Conservation (phyloP, 148 eudicot species). For the Chenopodium formosanum region DNA sequence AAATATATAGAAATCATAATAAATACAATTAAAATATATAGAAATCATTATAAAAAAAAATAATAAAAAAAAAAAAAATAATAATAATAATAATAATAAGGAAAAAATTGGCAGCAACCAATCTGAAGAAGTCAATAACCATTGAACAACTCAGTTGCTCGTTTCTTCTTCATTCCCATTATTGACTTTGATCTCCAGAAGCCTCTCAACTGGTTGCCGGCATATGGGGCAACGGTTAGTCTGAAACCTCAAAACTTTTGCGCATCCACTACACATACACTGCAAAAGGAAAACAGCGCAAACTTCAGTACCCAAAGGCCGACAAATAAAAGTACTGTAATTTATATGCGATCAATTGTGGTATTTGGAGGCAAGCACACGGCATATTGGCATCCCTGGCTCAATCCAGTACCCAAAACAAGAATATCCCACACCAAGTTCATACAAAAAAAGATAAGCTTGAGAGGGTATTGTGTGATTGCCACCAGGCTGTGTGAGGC, state of each 20-base stretch:
- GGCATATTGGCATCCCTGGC: background rate
- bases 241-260: constrained; percentile 88
- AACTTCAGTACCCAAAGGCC: background rate
- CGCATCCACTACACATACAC: constrained; percentile 99
- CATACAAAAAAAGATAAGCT: background rate
- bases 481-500: background rate
- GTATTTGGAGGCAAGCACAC: no score
- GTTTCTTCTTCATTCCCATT: constrained; percentile 37
- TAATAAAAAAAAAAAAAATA: background rate
- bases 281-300: constrained; percentile 34
- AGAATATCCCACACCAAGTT: background rate
- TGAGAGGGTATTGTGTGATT: background rate
- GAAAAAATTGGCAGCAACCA: background rate
- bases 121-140: background rate
- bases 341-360: background rate
- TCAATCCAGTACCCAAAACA: background rate
- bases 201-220: constrained; percentile 94
- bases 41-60: background rate
- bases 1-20: background rate
- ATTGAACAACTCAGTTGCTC: constrained; percentile 9
- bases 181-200: constrained; percentile 87
- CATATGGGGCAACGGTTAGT: constrained; percentile 98
- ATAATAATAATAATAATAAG: no score
- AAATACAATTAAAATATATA: background rate
- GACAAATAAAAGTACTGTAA: background rate